phyloP scores from a whole-genome alignment of 345 rosid genomes.

The Rhizophora apiculata region DNA sequence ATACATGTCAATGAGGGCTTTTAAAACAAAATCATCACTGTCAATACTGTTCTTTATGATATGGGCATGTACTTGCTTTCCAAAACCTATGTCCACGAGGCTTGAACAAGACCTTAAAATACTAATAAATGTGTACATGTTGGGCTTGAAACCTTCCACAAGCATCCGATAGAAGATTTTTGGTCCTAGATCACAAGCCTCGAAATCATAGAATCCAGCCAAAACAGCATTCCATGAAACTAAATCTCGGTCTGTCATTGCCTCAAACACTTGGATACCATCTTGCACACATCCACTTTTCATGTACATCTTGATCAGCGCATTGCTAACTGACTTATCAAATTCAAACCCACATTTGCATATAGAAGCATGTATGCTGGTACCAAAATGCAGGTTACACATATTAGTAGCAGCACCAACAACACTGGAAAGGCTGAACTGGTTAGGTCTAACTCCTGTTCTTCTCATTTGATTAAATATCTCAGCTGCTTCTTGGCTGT shows the following conservation, averaged over 20 bases:
- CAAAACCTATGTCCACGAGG: constrained; percentile 26
- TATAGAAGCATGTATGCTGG: constrained; percentile 40
- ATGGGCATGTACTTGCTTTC: constrained; percentile 41
- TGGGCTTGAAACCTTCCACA: constrained; percentile 33
- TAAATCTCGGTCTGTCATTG: constrained; percentile 29
- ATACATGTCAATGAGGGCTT: constrained; percentile 44
- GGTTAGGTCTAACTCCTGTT: constrained; percentile 38
- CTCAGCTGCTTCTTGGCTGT: constrained; percentile 28
- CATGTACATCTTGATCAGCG: constrained; percentile 46
- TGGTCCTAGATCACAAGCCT: constrained; percentile 26
- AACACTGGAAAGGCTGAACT: constrained; percentile 32
- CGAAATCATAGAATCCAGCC: constrained; percentile 26
- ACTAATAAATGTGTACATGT: constrained; percentile 26
- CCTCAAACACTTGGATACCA: constrained; percentile 37
- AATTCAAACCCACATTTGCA: constrained; percentile 37
- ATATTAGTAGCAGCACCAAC: constrained; percentile 28
- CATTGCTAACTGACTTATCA: constrained; percentile 34
- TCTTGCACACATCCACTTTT: constrained; percentile 25
- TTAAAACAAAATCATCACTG: constrained; percentile 30
- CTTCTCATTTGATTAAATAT: constrained; percentile 38
- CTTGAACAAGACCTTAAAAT: constrained; percentile 36
- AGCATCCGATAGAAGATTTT: constrained; percentile 36
- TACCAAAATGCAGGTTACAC: constrained; percentile 28
- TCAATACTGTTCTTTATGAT: constrained; percentile 32
- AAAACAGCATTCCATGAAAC: constrained; percentile 45